phyloP scores from a whole-genome alignment of 345 rosid genomes.

The Nephelium lappaceum region DNA sequence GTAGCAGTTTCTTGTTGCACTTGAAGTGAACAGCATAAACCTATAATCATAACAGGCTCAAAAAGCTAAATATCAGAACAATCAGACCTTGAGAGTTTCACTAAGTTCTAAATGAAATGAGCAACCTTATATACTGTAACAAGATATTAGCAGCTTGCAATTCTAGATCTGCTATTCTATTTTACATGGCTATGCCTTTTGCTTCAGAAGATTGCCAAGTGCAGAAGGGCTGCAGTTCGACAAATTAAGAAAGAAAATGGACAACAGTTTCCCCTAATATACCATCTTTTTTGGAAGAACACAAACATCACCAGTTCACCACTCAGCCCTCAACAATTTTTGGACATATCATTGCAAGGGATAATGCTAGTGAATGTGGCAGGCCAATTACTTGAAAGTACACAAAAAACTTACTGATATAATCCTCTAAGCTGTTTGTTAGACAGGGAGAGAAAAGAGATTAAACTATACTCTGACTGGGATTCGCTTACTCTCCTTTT shows the following conservation, averaged over 20 bases:
- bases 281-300: background rate
- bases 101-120: background rate
- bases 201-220: background rate
- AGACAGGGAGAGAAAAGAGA: background rate
- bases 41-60: slow-evolving; percentile 28
- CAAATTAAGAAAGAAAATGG: background rate
- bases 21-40: slow-evolving; percentile 80
- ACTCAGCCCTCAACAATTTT: background rate
- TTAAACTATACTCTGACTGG: background rate
- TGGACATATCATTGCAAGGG: background rate
- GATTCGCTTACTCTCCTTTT: background rate
- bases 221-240: background rate
- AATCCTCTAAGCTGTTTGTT: background rate
- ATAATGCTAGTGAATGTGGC: background rate
- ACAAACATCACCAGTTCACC: background rate
- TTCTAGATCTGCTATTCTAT: background rate
- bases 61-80: background rate
- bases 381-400: background rate
- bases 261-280: background rate
- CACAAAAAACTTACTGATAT: background rate
- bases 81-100: background rate
- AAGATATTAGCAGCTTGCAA: background rate
- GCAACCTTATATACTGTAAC: background rate
- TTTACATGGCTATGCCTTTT: background rate
- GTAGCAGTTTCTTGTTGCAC: slow-evolving; percentile 75